Evolutionary conservation across 352 stramenopile species (phyloP).

Genomic region (Pilasporangium apinafurcum): DNA sequence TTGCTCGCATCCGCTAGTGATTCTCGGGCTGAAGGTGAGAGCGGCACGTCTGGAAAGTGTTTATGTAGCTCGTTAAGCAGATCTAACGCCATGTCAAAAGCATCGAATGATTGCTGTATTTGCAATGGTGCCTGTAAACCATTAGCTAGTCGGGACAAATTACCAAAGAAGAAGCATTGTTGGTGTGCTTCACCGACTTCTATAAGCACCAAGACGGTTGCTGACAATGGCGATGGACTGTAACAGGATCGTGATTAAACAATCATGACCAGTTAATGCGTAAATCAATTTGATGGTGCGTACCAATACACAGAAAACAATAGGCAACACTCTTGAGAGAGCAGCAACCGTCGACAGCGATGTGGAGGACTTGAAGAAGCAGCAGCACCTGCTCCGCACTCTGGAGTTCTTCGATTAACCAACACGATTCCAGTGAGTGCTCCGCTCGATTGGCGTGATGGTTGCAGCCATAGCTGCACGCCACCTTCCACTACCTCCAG

Average conservation of each 20-base stretch:
- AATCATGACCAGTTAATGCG: too few species aligned
- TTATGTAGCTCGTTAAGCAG: constrained; percentile 35
- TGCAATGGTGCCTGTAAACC: too few species aligned
- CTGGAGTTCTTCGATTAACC: constrained; percentile 8
- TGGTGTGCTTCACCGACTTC: constrained; percentile 25
- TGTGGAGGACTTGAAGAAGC: constrained; percentile 4
- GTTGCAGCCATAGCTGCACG: constrained; percentile 1
- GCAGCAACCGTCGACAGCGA: constrained; percentile 13
- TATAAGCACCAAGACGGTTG: constrained; percentile 39
- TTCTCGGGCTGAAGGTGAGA: constrained; percentile 30
- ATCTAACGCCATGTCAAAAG: constrained; percentile 20
- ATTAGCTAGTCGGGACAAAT: constrained; percentile 12
- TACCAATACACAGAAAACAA: constrained; percentile 49
- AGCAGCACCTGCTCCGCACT: constrained; percentile 9
- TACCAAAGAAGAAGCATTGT: constrained; percentile 52
- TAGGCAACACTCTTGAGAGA: constrained; percentile 17
- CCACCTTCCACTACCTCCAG: constrained; percentile 11
- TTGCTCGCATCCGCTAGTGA: constrained; percentile 13
- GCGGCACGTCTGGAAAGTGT: constrained; percentile 32
- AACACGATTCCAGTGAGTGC: too few species aligned
- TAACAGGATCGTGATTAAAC: too few species aligned
- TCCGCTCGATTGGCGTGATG: not conserved
- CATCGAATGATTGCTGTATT: constrained; percentile 15
- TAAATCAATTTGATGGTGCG: too few species aligned
- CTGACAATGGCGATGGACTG: constrained; percentile 52